These are phyloP conservation scores for Penicillium sp. DNA, from an alignment of 2,329 filamentous ascomycete genomes.

Conservation along the genomic window DNA sequence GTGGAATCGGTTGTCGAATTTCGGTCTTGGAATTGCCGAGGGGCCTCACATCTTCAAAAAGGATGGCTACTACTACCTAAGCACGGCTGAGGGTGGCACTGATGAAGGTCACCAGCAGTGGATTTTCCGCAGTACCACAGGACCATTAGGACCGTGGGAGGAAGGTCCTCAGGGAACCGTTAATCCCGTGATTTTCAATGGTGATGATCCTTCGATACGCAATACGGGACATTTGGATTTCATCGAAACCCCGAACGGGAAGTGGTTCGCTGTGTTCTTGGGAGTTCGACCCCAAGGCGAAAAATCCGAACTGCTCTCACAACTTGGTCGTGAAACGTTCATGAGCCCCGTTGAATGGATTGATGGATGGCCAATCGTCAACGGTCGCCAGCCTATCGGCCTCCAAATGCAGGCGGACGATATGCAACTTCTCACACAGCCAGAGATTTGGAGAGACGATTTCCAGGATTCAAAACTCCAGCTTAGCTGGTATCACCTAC, in stretches of 20 bases:
- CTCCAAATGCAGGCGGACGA: not conserved
- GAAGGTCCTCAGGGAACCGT: not conserved
- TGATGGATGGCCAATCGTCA: not conserved
- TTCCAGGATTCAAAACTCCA: not conserved
- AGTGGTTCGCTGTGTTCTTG: not conserved
- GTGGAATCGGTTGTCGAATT: not conserved
- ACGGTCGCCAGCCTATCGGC: not conserved
- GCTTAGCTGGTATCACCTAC: not conserved
- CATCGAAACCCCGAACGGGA: not conserved
- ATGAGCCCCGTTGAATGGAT: not conserved
- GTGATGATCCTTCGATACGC: not conserved
- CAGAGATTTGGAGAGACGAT: not conserved
- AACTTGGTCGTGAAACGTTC: not conserved
- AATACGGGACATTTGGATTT: not conserved
- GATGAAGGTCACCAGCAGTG: not conserved
- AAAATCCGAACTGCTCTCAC: not conserved
- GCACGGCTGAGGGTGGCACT: not conserved
- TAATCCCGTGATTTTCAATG: not conserved
- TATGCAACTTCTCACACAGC: not conserved
- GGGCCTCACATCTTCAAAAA: conserved; percentile 59
- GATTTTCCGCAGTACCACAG: not conserved
- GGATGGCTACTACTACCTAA: conserved; percentile 38
- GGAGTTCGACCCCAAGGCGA: not conserved
- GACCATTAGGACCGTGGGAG: not conserved
- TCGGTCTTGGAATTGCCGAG: conserved; percentile 38